Evolutionary conservation across 192 early-diverging fungal genomes (phyloP), one percentile per base, ranked within the genome.

Genomic region (Coemansia biformis): DNA sequence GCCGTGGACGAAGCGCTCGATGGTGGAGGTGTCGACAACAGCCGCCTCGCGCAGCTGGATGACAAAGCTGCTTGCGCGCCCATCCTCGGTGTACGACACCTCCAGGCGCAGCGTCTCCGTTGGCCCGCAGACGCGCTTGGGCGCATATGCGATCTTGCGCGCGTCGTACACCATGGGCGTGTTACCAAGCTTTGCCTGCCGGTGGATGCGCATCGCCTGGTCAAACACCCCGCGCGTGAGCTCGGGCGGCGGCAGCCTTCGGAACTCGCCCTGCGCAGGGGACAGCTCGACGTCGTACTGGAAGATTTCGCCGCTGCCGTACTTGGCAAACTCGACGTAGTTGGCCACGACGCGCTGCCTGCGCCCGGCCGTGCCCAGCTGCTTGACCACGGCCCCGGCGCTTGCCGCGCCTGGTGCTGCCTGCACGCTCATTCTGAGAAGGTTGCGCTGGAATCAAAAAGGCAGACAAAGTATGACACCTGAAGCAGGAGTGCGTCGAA

Each of bases 251-350:
- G 62, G 70, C 30, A 61, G 62, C 45, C 48, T 65, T 5, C 51
- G 53, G 34, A 65, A 61, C 5, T 35, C 32, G 15, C 54, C 54
- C 13, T 30, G 22, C 36, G 51, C 82, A 7, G 90, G 88, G 1
- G 61, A 64, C 22, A 96, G 83, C 0, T 75, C 77, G 11, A 97
- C 75, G 66, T 92, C 89, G 69, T 94, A 98, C 49, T 96, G 94
- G 61, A 86, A 78, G n/a, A 98, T 78, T 5, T 81, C 79, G 0
- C 54, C 70, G 13, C 78, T 57, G 4, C 85, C 82, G 12, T 87
- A 78, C 18, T 75, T 69, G 22, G 57, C 66, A 24, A 97, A 61
- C 42, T 86, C 82, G 54, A 92, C 89, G 54, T 87, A 89, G 67
- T 98, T 98, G 17, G 78, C 69, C 0, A 68, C 38, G 5, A 89